Base-by-base conservation (phyloP, 371 early-diverging fungal genomes). In the Actinomucor elegans region DNA sequence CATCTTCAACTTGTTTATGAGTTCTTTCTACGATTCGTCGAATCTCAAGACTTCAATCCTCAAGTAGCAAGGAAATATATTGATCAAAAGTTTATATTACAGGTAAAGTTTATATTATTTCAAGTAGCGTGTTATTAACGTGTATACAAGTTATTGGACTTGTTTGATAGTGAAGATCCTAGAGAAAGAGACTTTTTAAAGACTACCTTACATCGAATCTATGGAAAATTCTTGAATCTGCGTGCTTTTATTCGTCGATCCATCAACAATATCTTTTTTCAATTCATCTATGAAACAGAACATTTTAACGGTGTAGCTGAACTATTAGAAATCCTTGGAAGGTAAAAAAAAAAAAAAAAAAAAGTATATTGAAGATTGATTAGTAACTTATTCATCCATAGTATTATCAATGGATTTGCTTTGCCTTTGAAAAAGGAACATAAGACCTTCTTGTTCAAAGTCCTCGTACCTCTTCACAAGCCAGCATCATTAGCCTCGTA, bases 371-470 rank as follows among this genome's bases (percentile, higher is more conserved):
- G 2, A 6, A 27, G 7, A 20, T 5, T 29, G 10, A 51, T 24
- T 21, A 35, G 49, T 10, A 34, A 34, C 6, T n/a, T n/a, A n/a
- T n/a, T n/a, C n/a, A 34, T 14, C 6, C 9, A 17, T 55, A 71
- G 95, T 73, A 97, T 98, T 57, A 97, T 98, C 76, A 98, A 98
- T 73, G 99, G 99, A 12, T 98, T 98, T 73, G 97, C 98, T 0
- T 77, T 97, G 18, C 99, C 99, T 23, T 69, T 98, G 34, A 97
- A 97, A 72, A 95, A 97, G 48, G 99, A 98, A 73, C 99, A 98
- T 78, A 94, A 96, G 69, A 85, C 85, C 3, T 98, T 98, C 71
- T 66, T 98, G 46, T 87, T 87, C 18, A 83, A 88, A 41, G 97
- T 95, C 8, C 82, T 98, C 53, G 71, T 98, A 46, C 99, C 99